Base-by-base conservation (phyloP, 2,329 filamentous ascomycete species). In the Stemphylium vesicarium region DNA sequence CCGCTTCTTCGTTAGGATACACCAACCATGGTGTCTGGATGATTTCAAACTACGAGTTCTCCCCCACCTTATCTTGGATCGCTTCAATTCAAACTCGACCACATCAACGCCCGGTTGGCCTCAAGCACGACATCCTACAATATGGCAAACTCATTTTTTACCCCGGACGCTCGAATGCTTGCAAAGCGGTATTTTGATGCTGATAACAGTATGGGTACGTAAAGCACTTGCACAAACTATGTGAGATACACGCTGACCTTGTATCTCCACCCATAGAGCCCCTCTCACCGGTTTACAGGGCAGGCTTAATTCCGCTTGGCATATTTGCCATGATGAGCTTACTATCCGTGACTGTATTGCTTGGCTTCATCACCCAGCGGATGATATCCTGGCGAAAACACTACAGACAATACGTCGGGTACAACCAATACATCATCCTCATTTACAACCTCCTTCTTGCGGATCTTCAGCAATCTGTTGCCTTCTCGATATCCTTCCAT, bases 351-450 rank as follows among this genome's bases (percentile, higher is more conserved):
- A 66, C 75, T 2, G 50, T 58, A 2, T 72, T 84, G 4, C 74
- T 83, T 5, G 54, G 56, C 10, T 82, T 82, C 69, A 79, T 84
- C 56, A 82, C 81, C 9, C 79, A 81, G 57, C 79, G 81, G 20
- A 68, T 84, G n/a, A 63, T 83, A 29, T 79, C 79, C 56, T 83
- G 81, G 81, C 74, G 78, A 41, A 75, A 72, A 49, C 77, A 77
- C 55, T 81, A 82, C 62, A 67, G 74, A 35, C 72, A 79, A 57
- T 80, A 81, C 54, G 80, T 83, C 48, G 80, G 81, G 55, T 80
- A 82, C 68, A 84, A 84, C 59, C 81, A 84, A 69, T 83, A 81
- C 50, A 72, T 84, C n/a, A 68, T 83, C 35, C 75, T 84, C 20
- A 82, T 83, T 45, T 83, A 81, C 68, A 83, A 83, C 52, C 75